Conservation (phyloP, 805 yeast species). For the Wickerhamomyces rabaulensis region DNA sequence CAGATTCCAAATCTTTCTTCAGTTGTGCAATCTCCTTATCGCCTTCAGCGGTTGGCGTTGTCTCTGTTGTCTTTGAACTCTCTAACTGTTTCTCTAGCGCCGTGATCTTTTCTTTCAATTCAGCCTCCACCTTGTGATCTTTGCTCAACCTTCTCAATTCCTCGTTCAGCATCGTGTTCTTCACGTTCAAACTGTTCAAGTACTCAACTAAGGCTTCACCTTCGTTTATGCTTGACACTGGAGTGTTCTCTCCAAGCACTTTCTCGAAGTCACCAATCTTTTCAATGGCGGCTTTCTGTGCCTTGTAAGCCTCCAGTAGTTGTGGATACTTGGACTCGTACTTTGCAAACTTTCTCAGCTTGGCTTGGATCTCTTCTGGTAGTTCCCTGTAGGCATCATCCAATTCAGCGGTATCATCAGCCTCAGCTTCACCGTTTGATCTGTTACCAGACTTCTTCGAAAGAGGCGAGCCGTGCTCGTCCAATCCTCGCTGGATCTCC, state of each 20-base stretch:
- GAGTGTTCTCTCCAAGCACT: constrained; percentile 73
- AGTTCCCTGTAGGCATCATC: constrained; percentile 23
- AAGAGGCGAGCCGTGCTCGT: constrained; percentile 20
- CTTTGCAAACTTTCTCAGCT: constrained; percentile 69
- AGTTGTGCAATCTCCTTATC: background rate
- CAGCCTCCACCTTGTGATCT: constrained; percentile 8
- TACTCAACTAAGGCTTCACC: constrained; percentile 66
- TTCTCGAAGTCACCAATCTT: constrained; percentile 60
- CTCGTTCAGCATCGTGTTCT: constrained; percentile 52
- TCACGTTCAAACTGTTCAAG: constrained; percentile 55
- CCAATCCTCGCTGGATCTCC: constrained; percentile 45
- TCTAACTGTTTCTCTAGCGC: constrained; percentile 10
- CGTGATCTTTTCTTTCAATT: constrained; percentile 6
- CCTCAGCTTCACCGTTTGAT: constrained; percentile 2
- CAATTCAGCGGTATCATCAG: constrained; percentile 3
- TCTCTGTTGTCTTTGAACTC: background rate
- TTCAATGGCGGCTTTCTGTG: constrained; percentile 64
- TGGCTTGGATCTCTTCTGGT: constrained; percentile 53
- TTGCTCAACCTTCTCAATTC: constrained; percentile 49
- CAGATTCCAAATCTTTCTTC: background rate
- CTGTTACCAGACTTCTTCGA: background rate
- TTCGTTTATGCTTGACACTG: constrained; percentile 70
- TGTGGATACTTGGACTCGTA: constrained; percentile 90
- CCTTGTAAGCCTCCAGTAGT: constrained; percentile 77
- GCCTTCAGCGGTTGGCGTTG: background rate